Base-by-base conservation (phyloP, 2,329 filamentous ascomycete species). In the Acephala macrosclerotiorum region DNA sequence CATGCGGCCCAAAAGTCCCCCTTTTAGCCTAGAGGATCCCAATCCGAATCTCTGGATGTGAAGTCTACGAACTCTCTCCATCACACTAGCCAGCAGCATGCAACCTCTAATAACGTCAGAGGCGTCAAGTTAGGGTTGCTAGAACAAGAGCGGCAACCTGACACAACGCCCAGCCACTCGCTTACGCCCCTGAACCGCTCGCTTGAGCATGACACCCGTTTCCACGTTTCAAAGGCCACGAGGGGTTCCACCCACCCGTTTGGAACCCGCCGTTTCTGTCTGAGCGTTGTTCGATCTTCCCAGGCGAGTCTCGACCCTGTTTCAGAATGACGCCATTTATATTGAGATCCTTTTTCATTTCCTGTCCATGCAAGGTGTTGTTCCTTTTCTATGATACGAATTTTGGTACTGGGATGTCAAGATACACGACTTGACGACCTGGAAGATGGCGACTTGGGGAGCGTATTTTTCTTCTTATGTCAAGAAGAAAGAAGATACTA, bases 361-460 rank as follows among this genome's bases (percentile, higher is more conserved):
- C 49, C 29, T n/a, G n/a, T n/a, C n/a, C n/a, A n/a, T n/a, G n/a
- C 26, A 8, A 16, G 8, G 22, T 2, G 12, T 11, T n/a, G 1
- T 1, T 33, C 25, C 9, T n/a, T 20, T 29, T n/a, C 29, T 53
- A 7, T 7, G n/a, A 11, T 53, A 29, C 29, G 12, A 8, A 29
- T 16, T 16, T 26, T 3, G 4, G 6, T 26, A 5, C 25, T 53
- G 9, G 14, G 49, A 53, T 33, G 26, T 16, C 8, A 22, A 53
- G 5, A 25, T 4, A 33, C 4, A 42, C 18, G 45, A 49, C n/a
- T 49, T 49, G 11, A 12, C 45, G n/a, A 33, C 4, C 29, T 49
- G 49, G 25, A 33, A 59, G 29, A 68, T 70, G 68, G 63, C 70
- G 49, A 70, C 70, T 29, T 71, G 70, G 70, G 70, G 70, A 16